Base-by-base conservation (phyloP, 1,284 basidiomycete species). In the Amylostereum chailletii region DNA sequence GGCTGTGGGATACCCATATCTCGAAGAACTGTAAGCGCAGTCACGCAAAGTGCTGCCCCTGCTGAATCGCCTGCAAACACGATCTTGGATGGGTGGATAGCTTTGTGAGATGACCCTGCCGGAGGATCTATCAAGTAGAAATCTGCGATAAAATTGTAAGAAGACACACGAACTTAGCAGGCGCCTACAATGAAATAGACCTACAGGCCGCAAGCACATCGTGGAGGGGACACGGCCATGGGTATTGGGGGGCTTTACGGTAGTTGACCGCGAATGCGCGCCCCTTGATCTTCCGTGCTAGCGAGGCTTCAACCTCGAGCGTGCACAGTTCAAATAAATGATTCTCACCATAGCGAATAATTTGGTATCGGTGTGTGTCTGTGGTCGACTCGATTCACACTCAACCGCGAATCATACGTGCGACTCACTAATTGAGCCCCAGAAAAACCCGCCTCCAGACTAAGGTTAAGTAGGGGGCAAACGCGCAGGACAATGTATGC, bases 21-120 rank as follows among this genome's bases (percentile, higher is more conserved):
- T 6, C 91, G 77, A 4, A 94, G 69, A 33, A 93, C 72, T 34
- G 86, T 83, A 2, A 94, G 66, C 1, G 82, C 67, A 0, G 83
- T 76, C 19, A 92, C 57, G 26, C 77, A 81, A 2, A 93, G 67
- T 1, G 83, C 86, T 1, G 82, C 91, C 7, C 91, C 91, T 0
- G 91, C 90, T 3, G 86, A 90, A 62, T 94, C 91, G 11, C 91
- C 91, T 0, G 86, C 89, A 47, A 90, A 66, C 10, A 94, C 81
- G 44, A 93, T 83, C 53, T 86, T 83, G 5, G 77, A 77, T 0
- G 88, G 81, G 45, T 79, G 68, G 36, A 94, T 72, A 0, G 89
- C 68, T 41, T 73, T 73, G 62, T 92, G 90, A 27, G 75, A 65
- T 5, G 88, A 81, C 6, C 67, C 77, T 0, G 78, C 71, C 1